Evolutionary conservation across 768 basidiomycete genomes (phyloP).

Genomic region (Suillus fuscotomentosus): DNA sequence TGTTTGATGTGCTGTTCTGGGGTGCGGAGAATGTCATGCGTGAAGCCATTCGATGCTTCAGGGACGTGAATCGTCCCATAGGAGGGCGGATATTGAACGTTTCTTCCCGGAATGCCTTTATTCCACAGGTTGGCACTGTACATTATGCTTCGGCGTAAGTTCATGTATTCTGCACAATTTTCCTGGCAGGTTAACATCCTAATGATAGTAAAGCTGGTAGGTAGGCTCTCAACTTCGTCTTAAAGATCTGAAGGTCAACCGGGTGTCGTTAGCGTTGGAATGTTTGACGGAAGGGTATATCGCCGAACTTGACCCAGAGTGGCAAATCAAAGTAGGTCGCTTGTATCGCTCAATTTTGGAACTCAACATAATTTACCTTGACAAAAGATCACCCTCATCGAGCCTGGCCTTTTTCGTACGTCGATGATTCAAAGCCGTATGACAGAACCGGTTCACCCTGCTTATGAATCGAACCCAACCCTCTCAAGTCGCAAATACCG

Average conservation of each 20-base stretch:
- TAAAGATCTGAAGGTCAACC: background rate
- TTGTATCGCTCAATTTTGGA: background rate
- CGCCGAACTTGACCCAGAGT: conserved; percentile 32
- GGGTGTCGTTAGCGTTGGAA: conserved; percentile 28
- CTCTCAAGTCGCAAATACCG: conserved; percentile 24
- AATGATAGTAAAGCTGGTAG: conserved; percentile 20
- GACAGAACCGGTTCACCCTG: conserved; percentile 16
- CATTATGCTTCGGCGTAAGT: conserved; percentile 30
- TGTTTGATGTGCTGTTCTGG: conserved; percentile 40
- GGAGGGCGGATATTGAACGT: conserved; percentile 35
- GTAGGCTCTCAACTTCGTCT: background rate
- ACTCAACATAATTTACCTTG: background rate
- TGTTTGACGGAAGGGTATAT: conserved; percentile 28
- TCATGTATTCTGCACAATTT: background rate
- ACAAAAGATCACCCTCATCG: conserved; percentile 19
- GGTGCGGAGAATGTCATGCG: conserved; percentile 29
- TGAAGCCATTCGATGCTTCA: conserved; percentile 34
- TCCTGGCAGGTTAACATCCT: conserved; percentile 8
- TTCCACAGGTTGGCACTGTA: conserved; percentile 15
- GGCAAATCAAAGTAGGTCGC: conserved; percentile 35
- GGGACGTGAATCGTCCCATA: conserved; percentile 34
- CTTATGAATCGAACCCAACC: conserved; percentile 22
- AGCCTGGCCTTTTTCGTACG: conserved; percentile 25
- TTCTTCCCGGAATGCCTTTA: conserved; percentile 28
- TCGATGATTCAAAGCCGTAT: conserved; percentile 12